phyloP scores from a whole-genome alignment of 441 rosid genomes.

The Isatis lusitanica region DNA sequence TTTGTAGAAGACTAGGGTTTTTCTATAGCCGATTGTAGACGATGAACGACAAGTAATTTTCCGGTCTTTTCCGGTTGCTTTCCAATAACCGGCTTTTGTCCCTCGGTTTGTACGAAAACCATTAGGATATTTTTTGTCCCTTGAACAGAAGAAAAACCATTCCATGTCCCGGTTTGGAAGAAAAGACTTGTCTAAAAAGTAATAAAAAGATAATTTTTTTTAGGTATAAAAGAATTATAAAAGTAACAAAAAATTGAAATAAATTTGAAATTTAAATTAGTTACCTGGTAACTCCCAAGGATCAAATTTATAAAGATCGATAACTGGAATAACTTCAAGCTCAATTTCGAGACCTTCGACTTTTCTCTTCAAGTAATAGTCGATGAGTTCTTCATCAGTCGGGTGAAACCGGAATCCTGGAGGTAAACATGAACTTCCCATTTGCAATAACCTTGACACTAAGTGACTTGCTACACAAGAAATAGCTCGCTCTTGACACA shows the following conservation, averaged over 20 bases:
- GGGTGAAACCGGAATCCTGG: constrained; percentile 89
- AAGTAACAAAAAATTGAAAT: neutral
- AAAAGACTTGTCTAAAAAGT: constrained; percentile 59
- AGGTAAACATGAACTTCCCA: constrained; percentile 78
- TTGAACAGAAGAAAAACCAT: constrained; percentile 78
- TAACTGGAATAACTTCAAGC: constrained; percentile 71
- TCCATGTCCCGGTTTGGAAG: constrained; percentile 73
- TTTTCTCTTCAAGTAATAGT: constrained; percentile 71
- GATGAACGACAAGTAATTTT: constrained; percentile 50
- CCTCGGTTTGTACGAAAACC: constrained; percentile 83
- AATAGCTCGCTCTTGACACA: neutral
- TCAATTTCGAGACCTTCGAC: constrained; percentile 59
- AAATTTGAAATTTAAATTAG: neutral
- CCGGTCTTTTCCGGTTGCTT: constrained; percentile 77
- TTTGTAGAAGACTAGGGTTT: constrained; percentile 68
- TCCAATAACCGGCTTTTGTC: constrained; percentile 78
- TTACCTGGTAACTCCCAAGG: constrained; percentile 91
- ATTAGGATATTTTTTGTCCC: constrained; percentile 78
- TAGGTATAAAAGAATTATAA: neutral
- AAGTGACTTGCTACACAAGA: constrained; percentile 13
- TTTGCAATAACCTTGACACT: constrained; percentile 41
- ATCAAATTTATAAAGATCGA: constrained; percentile 78
- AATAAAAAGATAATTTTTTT: neutral
- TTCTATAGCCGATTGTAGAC: constrained; percentile 57
- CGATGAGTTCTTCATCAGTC: constrained; percentile 83